Evolutionary conservation across 768 basidiomycete genomes (phyloP).

Genomic region (Harrya chromipes): DNA sequence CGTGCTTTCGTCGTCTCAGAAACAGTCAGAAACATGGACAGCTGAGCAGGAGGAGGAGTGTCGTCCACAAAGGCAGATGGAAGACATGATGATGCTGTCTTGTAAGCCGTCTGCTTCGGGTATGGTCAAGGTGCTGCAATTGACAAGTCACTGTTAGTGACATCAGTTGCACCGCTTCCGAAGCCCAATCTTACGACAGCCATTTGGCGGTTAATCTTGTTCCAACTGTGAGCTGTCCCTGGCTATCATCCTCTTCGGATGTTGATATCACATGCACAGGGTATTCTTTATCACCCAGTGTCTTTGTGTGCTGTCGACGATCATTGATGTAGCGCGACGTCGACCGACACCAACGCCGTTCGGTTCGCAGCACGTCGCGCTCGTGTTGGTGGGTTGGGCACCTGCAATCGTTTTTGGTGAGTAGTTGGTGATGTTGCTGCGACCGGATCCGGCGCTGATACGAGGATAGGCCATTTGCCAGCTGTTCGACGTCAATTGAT

Average conservation of each 20-base stretch:
- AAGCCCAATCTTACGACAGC: conserved; percentile 35
- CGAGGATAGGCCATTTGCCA: conserved; percentile 35
- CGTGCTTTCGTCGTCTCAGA: neutral
- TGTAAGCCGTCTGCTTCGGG: conserved; percentile 5
- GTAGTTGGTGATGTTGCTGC: neutral
- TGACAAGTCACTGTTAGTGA: conserved; percentile 6
- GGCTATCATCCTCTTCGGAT: neutral
- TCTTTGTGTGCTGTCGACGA: conserved; percentile 47
- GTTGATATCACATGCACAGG: conserved; percentile 31
- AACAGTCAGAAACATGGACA: conserved; percentile 6
- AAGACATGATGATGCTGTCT: conserved; percentile 1
- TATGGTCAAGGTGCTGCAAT: neutral
- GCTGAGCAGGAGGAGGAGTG: neutral
- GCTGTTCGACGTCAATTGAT: conserved; percentile 37
- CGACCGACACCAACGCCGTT: conserved; percentile 46
- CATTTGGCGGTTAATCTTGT: conserved; percentile 52
- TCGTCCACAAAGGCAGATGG: neutral
- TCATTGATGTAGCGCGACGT: conserved; percentile 46
- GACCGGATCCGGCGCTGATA: neutral
- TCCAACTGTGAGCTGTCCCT: conserved; percentile 43
- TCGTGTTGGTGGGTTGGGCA: conserved; percentile 58
- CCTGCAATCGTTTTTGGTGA: conserved; percentile 54
- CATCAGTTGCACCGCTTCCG: neutral
- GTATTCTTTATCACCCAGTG: conserved; percentile 45
- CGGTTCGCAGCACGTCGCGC: conserved; percentile 62